A percentile compares a stretch with the other conserved stretches of the same genome.
Evolutionary conservation across 2,329 filamentous ascomycete species (phyloP).

Genomic region (Stagonosporopsis vannaccii): DNA sequence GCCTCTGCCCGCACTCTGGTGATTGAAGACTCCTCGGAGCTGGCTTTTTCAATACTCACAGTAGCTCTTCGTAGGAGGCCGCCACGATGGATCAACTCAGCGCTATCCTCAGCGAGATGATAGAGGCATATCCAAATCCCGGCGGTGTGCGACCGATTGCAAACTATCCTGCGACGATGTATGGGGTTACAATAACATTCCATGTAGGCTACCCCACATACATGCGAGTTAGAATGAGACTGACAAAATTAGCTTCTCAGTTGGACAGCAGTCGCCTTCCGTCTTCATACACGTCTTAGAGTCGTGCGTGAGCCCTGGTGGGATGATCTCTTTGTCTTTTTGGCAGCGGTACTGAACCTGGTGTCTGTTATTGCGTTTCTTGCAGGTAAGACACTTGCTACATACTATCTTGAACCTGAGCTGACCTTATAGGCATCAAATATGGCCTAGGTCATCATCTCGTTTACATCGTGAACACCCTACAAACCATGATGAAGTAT

Average conservation of each 20-base stretch:
- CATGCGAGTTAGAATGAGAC: background rate
- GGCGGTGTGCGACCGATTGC: conserved; percentile 30
- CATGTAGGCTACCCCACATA: conserved; percentile 25
- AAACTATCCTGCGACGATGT: conserved; percentile 33
- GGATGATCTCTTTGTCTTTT: conserved; percentile 45
- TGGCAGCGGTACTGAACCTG: conserved; percentile 36
- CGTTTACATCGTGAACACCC: conserved; percentile 19
- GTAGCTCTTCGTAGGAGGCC: background rate
- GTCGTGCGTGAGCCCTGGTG: conserved; percentile 41
- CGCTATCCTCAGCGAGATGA: conserved; percentile 25
- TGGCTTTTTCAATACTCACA: background rate
- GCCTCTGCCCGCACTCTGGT: background rate
- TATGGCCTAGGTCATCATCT: conserved; percentile 44
- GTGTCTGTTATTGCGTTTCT: conserved; percentile 29
- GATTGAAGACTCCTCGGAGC: conserved; percentile 2
- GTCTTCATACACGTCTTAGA: conserved; percentile 37
- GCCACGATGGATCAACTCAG: conserved; percentile 22
- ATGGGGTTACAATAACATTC: conserved; percentile 38
- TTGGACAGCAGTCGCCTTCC: conserved; percentile 36
- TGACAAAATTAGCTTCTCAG: conserved; percentile 31
- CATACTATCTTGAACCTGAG: background rate
- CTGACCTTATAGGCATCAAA: conserved; percentile 31
- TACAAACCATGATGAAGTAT: conserved; percentile 29
- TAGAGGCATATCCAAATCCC: conserved; percentile 32
- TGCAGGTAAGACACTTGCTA: conserved; percentile 18